These are phyloP conservation scores for Rhodosporidiobolus sp. DNA, from an alignment of 768 basidiomycete genomes.

Conservation along the genomic window DNA sequence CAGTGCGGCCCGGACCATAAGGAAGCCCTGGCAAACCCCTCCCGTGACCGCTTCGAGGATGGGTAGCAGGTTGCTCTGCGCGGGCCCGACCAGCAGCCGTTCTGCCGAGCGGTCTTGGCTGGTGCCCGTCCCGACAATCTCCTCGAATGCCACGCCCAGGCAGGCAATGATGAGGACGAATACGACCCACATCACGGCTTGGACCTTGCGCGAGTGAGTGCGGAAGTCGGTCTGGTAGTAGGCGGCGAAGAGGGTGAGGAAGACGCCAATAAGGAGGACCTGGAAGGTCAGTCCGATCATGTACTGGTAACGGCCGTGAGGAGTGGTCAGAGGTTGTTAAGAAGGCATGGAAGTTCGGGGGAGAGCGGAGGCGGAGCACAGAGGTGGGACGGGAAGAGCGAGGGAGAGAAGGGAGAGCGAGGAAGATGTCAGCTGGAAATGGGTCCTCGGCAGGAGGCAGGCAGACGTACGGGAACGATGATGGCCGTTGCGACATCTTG, in stretches of 20 bases:
- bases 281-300: background rate
- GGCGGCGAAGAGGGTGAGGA: background rate
- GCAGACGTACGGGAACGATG: background rate
- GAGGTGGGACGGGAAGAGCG: too few relatives aligned
- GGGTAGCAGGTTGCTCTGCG: conserved; percentile 6
- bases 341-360: too few relatives aligned
- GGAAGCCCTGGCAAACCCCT: conserved; percentile 5
- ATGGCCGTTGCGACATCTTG: conserved; percentile 3
- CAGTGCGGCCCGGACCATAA: background rate
- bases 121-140: conserved; percentile 1
- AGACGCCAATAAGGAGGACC: conserved; percentile 10
- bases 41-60: background rate
- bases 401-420: background rate
- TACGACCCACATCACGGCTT: conserved; percentile 13
- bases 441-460: background rate
- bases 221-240: background rate
- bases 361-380: too few relatives aligned
- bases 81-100: background rate
- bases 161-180: conserved; percentile 6
- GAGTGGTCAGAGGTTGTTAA: too few relatives aligned
- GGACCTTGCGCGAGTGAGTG: background rate
- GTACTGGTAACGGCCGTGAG: too few relatives aligned
- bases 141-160: background rate
- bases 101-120: background rate
- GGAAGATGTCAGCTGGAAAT: background rate